A percentile compares a stretch with the other conserved stretches of the same genome.
phyloP scores from a whole-genome alignment of 2,329 filamentous ascomycete genomes.

The Aspergillus chevalieri region DNA sequence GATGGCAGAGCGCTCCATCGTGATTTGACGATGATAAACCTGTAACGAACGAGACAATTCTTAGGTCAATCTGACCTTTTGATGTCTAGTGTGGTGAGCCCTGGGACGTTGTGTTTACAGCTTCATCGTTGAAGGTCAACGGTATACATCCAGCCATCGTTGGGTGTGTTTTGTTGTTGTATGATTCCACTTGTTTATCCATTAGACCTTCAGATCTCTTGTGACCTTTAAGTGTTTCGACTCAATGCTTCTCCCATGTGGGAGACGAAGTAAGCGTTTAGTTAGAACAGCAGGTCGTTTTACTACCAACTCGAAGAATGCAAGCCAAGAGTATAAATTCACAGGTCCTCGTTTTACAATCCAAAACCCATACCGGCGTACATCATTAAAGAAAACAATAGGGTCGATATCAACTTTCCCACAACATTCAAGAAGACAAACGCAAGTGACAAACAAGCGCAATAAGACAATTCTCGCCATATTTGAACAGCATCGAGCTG shows the following conservation, averaged over 20 bases:
- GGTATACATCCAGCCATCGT: too few species aligned
- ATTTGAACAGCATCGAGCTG: slow-evolving; percentile 6
- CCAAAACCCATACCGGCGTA: slow-evolving; percentile 24
- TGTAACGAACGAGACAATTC: neutral
- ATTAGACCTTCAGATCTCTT: too few species aligned
- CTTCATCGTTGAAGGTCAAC: too few species aligned
- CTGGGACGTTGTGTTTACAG: too few species aligned
- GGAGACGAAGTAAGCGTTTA: too few species aligned
- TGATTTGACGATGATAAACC: neutral
- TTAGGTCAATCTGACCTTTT: neutral
- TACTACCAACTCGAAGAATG: too few species aligned
- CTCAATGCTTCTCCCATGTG: too few species aligned
- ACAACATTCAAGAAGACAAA: slow-evolving; percentile 9
- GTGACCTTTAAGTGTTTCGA: too few species aligned
- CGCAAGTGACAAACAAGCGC: slow-evolving; percentile 7
- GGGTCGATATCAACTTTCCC: slow-evolving; percentile 5
- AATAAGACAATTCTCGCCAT: neutral
- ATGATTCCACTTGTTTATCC: too few species aligned
- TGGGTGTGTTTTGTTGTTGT: too few species aligned
- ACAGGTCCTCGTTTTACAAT: slow-evolving; percentile 23
- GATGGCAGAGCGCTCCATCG: too few species aligned
- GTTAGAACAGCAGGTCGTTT: too few species aligned
- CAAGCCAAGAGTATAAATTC: slow-evolving; percentile 2
- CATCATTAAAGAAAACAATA: slow-evolving; percentile 29
- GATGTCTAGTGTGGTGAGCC: neutral